These are phyloP conservation scores for Trichomonas vaginalis DNA, from an alignment of 208 protist species.

Conservation along the genomic window DNA sequence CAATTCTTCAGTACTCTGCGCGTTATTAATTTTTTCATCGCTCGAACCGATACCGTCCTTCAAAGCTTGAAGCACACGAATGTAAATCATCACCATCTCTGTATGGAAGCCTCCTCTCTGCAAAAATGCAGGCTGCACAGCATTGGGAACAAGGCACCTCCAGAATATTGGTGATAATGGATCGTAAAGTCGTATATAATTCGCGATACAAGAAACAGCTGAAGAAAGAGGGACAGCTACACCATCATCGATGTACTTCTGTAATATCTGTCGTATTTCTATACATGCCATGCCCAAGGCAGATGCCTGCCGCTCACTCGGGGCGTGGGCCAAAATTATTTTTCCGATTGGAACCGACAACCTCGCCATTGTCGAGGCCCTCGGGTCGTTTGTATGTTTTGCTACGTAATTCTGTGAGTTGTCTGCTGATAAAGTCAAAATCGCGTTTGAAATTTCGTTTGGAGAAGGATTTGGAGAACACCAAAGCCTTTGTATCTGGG, in stretches of 20 bases:
- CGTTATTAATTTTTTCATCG: neutral
- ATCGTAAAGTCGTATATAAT: neutral
- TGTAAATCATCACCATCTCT: neutral
- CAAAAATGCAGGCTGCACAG: neutral
- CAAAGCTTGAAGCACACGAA: neutral
- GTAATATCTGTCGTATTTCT: neutral
- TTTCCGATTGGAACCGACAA: neutral
- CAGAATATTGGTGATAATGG: neutral
- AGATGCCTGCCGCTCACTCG: neutral
- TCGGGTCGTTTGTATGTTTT: neutral
- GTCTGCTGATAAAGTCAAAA: neutral
- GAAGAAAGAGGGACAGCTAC: neutral
- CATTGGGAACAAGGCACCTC: neutral
- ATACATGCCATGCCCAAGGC: neutral
- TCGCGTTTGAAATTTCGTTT: neutral
- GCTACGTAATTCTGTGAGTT: neutral
- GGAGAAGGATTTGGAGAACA: neutral
- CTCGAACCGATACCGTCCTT: neutral
- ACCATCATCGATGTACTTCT: neutral
- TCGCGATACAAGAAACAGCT: neutral
- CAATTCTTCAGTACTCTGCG: neutral
- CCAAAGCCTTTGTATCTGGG: neutral
- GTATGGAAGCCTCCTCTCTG: neutral
- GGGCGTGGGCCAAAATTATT: neutral
- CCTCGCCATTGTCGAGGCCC: neutral